A percentile compares a stretch with the other conserved stretches of the same genome.
Conservation (phyloP, 202 grass and related monocot species). For the Schoenoplectus triqueter region DNA sequence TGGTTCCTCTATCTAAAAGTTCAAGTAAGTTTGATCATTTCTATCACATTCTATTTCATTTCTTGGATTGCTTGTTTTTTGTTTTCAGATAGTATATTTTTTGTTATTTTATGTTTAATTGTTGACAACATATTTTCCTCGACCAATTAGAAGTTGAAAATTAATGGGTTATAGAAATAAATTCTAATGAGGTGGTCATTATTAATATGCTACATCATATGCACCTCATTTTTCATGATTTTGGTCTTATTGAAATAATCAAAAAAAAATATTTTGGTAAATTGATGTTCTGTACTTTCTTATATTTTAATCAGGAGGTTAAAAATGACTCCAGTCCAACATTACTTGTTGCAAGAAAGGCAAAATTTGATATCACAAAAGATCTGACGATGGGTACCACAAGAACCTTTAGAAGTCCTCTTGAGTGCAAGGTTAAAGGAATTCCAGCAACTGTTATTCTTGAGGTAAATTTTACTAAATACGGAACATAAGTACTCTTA, state of each 20-base stretch:
- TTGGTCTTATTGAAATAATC: background rate
- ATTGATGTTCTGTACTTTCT: background rate
- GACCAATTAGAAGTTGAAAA: constrained; percentile 6
- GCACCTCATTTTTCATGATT: background rate
- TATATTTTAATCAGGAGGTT: constrained; percentile 20
- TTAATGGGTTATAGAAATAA: background rate
- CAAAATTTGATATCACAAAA: constrained; percentile 44
- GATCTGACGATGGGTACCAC: background rate
- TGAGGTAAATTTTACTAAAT: constrained; percentile 39
- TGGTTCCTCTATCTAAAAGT: constrained; percentile 44
- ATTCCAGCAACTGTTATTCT: constrained; percentile 19
- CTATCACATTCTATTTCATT: background rate
- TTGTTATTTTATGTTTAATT: background rate
- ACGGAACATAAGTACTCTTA: background rate
- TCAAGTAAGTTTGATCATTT: constrained; percentile 39
- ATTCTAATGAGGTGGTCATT: background rate
- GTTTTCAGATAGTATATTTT: background rate
- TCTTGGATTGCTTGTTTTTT: background rate
- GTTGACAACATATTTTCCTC: background rate
- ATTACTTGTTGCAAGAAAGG: background rate
- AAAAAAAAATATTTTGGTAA: background rate
- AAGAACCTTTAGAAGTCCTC: constrained; percentile 38
- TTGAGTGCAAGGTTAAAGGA: constrained; percentile 40
- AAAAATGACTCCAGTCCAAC: background rate
- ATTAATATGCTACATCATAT: background rate